phyloP scores from a whole-genome alignment of 495 filamentous ascomycete species.

The Aspergillus leporis region DNA sequence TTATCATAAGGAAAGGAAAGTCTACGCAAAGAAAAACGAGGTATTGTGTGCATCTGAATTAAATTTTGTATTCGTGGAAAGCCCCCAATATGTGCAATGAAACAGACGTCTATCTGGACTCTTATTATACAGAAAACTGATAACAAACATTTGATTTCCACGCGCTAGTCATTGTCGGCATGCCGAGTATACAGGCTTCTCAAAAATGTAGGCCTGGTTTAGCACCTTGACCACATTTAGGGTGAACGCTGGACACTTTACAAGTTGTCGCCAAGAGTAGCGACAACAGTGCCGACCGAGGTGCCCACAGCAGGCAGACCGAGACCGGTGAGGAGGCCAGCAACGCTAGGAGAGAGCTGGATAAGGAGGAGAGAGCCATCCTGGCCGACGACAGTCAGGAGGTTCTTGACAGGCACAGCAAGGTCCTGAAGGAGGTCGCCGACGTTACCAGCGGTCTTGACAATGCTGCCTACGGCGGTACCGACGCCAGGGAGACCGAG shows the following conservation, averaged over 20 bases:
- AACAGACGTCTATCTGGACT: conserved; percentile 10
- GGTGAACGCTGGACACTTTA: conserved; percentile 21
- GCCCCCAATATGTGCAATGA: conserved; percentile 8
- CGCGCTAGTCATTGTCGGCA: conserved; percentile 7
- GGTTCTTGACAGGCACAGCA: conserved; percentile 27
- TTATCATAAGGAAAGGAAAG: no score
- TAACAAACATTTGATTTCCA: not conserved
- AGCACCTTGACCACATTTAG: no score
- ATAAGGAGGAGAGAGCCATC: conserved; percentile 38
- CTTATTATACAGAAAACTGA: not conserved
- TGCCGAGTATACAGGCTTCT: not conserved
- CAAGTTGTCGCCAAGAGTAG: conserved; percentile 38
- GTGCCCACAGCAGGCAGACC: conserved; percentile 35
- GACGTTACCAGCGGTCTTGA: conserved; percentile 31
- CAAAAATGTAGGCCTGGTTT: not conserved
- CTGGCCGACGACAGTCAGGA: conserved; percentile 36
- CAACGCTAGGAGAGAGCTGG: conserved; percentile 34
- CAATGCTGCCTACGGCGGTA: conserved; percentile 29
- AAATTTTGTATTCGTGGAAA: conserved; percentile 5
- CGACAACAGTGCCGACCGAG: conserved; percentile 37
- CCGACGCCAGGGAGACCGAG: conserved; percentile 34
- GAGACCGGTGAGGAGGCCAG: conserved; percentile 37
- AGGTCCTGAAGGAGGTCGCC: conserved; percentile 43
- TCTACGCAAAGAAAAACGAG: not conserved
- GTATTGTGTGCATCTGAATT: not conserved